Evolutionary conservation across 2,329 filamentous ascomycete species (phyloP).

Genomic region (Chrysoporthe puriensis): DNA sequence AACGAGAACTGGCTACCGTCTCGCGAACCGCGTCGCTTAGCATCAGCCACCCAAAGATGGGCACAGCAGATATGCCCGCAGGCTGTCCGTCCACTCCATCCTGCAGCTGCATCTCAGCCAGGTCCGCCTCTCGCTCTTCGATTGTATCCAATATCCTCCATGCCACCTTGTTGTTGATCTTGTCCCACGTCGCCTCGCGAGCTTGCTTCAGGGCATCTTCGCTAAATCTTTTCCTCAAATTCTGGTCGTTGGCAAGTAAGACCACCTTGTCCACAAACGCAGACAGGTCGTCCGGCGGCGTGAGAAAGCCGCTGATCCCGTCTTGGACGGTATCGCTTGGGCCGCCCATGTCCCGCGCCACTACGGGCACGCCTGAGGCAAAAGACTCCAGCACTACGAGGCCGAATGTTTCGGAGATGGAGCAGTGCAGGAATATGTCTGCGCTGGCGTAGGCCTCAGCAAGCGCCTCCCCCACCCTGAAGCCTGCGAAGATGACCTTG

Average conservation of each 20-base stretch:
- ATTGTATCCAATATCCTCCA: constrained; percentile 64
- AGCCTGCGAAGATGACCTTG: constrained; percentile 68
- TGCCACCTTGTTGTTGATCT: constrained; percentile 71
- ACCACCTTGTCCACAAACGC: constrained; percentile 59
- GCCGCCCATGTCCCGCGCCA: constrained; percentile 71
- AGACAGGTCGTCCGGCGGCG: constrained; percentile 61
- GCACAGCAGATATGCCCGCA: constrained; percentile 30
- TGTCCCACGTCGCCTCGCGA: constrained; percentile 70
- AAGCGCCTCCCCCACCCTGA: constrained; percentile 62
- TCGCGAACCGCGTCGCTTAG: constrained; percentile 46
- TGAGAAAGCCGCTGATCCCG: constrained; percentile 62
- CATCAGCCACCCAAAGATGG: constrained; percentile 49
- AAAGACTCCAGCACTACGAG: constrained; percentile 72
- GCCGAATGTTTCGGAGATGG: constrained; percentile 72
- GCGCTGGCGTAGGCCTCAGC: constrained; percentile 70
- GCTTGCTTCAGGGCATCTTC: constrained; percentile 57
- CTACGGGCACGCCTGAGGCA: constrained; percentile 70
- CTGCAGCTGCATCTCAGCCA: constrained; percentile 28
- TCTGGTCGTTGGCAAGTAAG: constrained; percentile 50
- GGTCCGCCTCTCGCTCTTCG: constrained; percentile 46
- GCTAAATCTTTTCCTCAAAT: constrained; percentile 50
- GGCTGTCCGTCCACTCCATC: neutral
- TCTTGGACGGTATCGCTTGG: constrained; percentile 69
- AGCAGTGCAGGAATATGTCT: constrained; percentile 73
- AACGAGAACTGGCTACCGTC: constrained; percentile 47